Percentiles rank a stretch among this genome's conserved stretches.
Evolutionary conservation across 768 basidiomycete genomes (phyloP).

Genomic region (Amanita subjunquillea): DNA sequence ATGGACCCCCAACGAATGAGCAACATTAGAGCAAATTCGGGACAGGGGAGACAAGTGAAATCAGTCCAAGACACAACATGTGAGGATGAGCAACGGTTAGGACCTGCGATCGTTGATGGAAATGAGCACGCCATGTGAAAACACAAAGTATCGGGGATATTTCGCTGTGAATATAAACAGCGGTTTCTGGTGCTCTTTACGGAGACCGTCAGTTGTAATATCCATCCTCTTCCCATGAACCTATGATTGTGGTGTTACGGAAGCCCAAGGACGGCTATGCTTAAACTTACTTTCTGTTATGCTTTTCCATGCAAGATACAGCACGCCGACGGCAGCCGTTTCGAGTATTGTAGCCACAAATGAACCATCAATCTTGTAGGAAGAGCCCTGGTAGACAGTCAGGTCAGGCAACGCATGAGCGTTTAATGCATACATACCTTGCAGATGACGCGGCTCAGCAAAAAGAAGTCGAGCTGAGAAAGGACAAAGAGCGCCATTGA

Average conservation of each 20-base stretch:
- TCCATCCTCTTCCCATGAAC: slow-evolving; percentile 2
- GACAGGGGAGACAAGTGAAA: neutral
- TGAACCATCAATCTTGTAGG: slow-evolving; percentile 69
- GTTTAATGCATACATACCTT: slow-evolving; percentile 17
- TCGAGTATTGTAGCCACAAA: slow-evolving; percentile 83
- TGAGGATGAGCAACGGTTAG: no score
- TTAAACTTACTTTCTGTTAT: slow-evolving; percentile 72
- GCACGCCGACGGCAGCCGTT: slow-evolving; percentile 53
- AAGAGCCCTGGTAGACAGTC: slow-evolving; percentile 34
- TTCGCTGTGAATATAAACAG: neutral
- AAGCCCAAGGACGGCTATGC: neutral
- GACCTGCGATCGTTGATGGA: no score
- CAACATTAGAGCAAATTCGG: neutral
- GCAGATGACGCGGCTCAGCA: slow-evolving; percentile 74
- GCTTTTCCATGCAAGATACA: slow-evolving; percentile 78
- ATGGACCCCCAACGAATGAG: neutral
- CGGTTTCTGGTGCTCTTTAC: neutral
- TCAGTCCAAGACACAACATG: neutral
- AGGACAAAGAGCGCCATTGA: slow-evolving; percentile 72
- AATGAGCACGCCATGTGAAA: no score
- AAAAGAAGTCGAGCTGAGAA: slow-evolving; percentile 75
- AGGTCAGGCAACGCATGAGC: no score
- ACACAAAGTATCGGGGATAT: no score
- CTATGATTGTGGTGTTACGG: neutral
- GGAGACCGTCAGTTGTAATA: neutral